Evolutionary conservation across 2,329 filamentous ascomycete genomes (phyloP).

Genomic region (Monosporascus sp.): DNA sequence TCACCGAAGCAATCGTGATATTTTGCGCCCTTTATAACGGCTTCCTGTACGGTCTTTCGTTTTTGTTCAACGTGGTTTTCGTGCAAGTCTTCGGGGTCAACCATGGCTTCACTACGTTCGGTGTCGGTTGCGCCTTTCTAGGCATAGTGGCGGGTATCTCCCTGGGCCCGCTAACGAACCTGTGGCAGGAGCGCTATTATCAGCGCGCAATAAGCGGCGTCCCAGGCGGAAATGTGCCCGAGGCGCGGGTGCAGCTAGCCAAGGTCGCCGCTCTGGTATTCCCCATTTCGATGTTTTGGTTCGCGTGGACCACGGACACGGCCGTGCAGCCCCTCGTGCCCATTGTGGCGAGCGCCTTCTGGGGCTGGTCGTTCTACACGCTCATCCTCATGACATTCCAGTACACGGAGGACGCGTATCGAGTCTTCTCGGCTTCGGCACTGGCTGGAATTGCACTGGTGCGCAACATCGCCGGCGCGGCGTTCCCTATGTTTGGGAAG

Average conservation of each 20-base stretch:
- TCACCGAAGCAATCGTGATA: slow-evolving; percentile 41
- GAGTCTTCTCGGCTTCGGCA: slow-evolving; percentile 31
- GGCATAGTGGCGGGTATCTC: slow-evolving; percentile 33
- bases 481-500: slow-evolving; percentile 32
- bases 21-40: slow-evolving; percentile 44
- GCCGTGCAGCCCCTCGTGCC: slow-evolving; percentile 38
- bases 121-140: slow-evolving; percentile 35
- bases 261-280: slow-evolving; percentile 33
- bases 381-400: slow-evolving; percentile 44
- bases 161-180: slow-evolving; percentile 36
- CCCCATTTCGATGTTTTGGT: slow-evolving; percentile 30
- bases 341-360: slow-evolving; percentile 42
- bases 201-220: slow-evolving; percentile 25
- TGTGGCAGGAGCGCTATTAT: slow-evolving; percentile 39
- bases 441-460: slow-evolving; percentile 36
- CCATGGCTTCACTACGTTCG: slow-evolving; percentile 33
- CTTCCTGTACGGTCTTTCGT: slow-evolving; percentile 43
- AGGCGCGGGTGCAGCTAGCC: slow-evolving; percentile 35
- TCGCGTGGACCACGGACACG: slow-evolving; percentile 27
- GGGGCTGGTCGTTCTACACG: slow-evolving; percentile 45
- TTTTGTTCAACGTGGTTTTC: slow-evolving; percentile 45
- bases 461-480: slow-evolving; percentile 32
- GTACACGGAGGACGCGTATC: slow-evolving; percentile 44
- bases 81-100: slow-evolving; percentile 39
- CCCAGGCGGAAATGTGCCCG: slow-evolving; percentile 31